A percentile compares a stretch with the other conserved stretches of the same genome.
Conservation (phyloP, 2,329 filamentous ascomycete genomes). For the Hypoxylon sp. region DNA sequence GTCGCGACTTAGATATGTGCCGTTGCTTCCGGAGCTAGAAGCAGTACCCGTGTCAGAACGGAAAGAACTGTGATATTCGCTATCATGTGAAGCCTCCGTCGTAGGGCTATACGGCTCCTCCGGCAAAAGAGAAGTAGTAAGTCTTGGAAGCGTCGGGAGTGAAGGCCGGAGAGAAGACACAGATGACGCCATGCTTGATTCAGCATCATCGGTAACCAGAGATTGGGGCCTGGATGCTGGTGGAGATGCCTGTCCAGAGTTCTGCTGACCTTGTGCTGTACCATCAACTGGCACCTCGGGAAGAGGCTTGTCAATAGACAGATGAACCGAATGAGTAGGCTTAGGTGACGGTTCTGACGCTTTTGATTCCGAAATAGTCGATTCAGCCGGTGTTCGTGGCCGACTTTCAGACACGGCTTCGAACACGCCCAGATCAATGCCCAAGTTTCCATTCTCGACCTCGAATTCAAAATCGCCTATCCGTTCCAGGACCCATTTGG, state of each 20-base stretch:
- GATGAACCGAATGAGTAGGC: slow-evolving; percentile 52
- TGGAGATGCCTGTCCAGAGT: slow-evolving; percentile 52
- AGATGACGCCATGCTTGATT: slow-evolving; percentile 63
- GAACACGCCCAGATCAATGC: slow-evolving; percentile 69
- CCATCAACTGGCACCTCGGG: slow-evolving; percentile 71
- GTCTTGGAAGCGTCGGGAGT: slow-evolving; percentile 71
- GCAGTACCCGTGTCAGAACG: slow-evolving; percentile 79
- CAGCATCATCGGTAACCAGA: slow-evolving; percentile 58
- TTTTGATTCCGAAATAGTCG: slow-evolving; percentile 59
- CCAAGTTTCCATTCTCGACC: slow-evolving; percentile 70
- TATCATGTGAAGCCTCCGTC: slow-evolving; percentile 64
- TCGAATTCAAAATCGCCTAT: slow-evolving; percentile 94
- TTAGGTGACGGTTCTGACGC: slow-evolving; percentile 50
- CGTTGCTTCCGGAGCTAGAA: slow-evolving; percentile 83
- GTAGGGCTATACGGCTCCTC: slow-evolving; percentile 65
- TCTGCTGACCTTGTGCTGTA: slow-evolving; percentile 46
- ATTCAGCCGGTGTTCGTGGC: slow-evolving; percentile 55
- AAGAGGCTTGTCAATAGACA: slow-evolving; percentile 76
- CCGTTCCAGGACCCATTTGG: slow-evolving; percentile 86
- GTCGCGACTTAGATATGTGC: slow-evolving; percentile 83
- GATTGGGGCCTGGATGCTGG: slow-evolving; percentile 62
- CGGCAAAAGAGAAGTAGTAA: slow-evolving; percentile 66
- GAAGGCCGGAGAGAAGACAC: slow-evolving; percentile 64
- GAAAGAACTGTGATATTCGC: slow-evolving; percentile 67
- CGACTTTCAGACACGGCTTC: slow-evolving; percentile 58